phyloP scores from a whole-genome alignment of 257 asterid species.

The Ilex aquifolium region DNA sequence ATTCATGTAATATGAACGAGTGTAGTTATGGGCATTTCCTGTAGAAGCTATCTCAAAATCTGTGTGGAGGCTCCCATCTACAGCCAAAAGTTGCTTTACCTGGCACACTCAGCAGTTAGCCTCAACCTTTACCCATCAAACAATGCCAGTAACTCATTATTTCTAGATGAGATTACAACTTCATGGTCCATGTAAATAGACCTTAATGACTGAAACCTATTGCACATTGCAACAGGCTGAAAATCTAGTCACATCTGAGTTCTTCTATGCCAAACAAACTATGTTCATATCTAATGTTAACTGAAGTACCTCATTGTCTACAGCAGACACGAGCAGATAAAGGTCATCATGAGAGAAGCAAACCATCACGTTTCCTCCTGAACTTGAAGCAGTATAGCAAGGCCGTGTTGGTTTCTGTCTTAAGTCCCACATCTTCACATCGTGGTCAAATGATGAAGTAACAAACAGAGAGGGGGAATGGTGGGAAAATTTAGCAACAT shows the following conservation, averaged over 20 bases:
- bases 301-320: conserved; percentile 79
- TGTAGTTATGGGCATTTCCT: conserved; percentile 67
- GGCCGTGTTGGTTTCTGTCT: conserved; percentile 70
- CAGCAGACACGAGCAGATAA: conserved; percentile 90
- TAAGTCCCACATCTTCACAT: conserved; percentile 92
- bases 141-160: not conserved
- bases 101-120: conserved; percentile 15
- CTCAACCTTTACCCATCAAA: not conserved
- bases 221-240: too few relatives aligned
- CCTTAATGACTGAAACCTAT: not conserved
- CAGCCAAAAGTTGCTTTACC: conserved; percentile 76
- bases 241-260: not conserved
- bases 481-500: conserved; percentile 84
- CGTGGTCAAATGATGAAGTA: conserved; percentile 85
- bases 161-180: too few relatives aligned
- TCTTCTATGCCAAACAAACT: too few relatives aligned
- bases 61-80: conserved; percentile 61
- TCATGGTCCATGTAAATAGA: not conserved
- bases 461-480: conserved; percentile 86
- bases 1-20: conserved; percentile 83
- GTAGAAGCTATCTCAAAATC: conserved; percentile 65
- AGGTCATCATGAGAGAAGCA: conserved; percentile 94
- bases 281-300: not conserved
- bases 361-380: conserved; percentile 89
- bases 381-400: conserved; percentile 80